phyloP scores from a whole-genome alignment of 2,329 filamentous ascomycete species.

The Fusarium falciforme region DNA sequence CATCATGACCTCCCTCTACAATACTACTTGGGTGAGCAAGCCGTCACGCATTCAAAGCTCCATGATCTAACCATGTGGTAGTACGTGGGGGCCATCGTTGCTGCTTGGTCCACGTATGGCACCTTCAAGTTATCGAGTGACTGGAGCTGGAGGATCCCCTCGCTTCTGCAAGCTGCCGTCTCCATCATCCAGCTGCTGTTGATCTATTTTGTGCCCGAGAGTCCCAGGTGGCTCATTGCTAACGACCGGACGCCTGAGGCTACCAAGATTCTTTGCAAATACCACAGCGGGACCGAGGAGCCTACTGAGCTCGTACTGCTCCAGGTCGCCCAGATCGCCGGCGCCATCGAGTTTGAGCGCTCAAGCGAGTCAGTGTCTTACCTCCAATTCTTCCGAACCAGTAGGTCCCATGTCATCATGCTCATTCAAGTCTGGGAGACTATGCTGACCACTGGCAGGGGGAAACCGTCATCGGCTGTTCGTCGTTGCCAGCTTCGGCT shows the following conservation, averaged over 20 bases:
- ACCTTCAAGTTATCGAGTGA: neutral
- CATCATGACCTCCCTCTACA: neutral
- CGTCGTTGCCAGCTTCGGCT: neutral
- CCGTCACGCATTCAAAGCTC: neutral
- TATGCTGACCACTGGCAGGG: neutral
- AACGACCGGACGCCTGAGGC: neutral
- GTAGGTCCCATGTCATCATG: neutral
- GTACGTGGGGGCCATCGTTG: neutral
- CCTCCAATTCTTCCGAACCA: neutral
- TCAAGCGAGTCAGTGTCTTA: neutral
- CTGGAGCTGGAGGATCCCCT: neutral
- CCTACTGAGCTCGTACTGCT: neutral
- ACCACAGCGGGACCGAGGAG: neutral
- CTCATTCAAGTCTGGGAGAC: too few relatives aligned
- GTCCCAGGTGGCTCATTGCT: neutral
- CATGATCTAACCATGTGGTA: neutral
- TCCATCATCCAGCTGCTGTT: neutral
- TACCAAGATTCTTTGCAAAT: neutral
- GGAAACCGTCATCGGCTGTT: neutral
- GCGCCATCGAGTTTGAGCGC: neutral
- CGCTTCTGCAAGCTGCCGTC: neutral
- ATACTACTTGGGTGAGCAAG: neutral
- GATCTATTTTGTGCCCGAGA: neutral
- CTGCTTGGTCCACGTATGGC: neutral
- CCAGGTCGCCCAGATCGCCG: neutral